phyloP scores from a whole-genome alignment of 2,329 filamentous ascomycete genomes.

The Paecilomyces variotii region DNA sequence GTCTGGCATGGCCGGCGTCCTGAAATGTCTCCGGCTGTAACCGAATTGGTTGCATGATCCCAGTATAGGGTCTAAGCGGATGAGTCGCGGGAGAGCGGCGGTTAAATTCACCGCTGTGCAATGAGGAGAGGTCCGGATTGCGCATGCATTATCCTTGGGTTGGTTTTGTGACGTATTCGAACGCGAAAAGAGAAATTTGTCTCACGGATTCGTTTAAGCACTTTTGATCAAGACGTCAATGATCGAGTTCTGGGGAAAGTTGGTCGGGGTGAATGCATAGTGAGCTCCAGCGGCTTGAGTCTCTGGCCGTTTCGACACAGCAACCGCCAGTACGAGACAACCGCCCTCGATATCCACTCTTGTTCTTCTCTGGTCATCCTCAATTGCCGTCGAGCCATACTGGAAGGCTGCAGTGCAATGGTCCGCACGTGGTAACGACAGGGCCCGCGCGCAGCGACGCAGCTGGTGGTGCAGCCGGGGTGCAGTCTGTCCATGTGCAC shows the following conservation, averaged over 20 bases:
- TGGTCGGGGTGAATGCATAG: not conserved
- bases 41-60: not conserved
- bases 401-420: constrained; percentile 21
- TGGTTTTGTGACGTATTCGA: not conserved
- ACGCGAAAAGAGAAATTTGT: not conserved
- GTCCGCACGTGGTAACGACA: constrained; percentile 14
- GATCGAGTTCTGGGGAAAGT: constrained; percentile 3
- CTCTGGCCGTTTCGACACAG: constrained; percentile 17
- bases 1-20: not conserved
- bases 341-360: constrained; percentile 12
- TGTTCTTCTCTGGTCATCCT: constrained; percentile 28
- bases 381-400: constrained; percentile 23
- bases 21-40: not conserved
- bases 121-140: not conserved
- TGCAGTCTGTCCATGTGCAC: constrained; percentile 12
- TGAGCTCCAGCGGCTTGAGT: not conserved
- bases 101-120: not conserved
- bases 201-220: not conserved
- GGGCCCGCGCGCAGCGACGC: constrained; percentile 12
- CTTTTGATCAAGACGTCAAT: constrained; percentile 1
- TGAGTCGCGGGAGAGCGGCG: not conserved
- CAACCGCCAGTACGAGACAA: constrained; percentile 13
- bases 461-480: constrained; percentile 10
- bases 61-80: not conserved
- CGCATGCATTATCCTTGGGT: not conserved